Base-by-base conservation (phyloP, 2,329 filamentous ascomycete genomes). In the Ophiobolus disseminans region DNA sequence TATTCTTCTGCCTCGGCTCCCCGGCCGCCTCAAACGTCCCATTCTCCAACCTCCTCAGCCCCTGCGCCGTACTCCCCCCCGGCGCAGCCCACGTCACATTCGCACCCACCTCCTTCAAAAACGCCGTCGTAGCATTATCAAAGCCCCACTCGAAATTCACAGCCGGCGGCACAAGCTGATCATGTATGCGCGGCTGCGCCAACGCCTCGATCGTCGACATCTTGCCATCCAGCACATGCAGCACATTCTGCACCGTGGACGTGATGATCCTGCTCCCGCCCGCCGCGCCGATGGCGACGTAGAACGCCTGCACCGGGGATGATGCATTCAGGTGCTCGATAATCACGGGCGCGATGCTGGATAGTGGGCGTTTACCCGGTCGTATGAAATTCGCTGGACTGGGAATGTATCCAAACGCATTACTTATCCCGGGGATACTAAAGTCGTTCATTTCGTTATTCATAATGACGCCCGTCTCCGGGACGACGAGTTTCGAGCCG, bases 181-280 rank as follows among this genome's bases (percentile, higher is more conserved):
- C 90, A 65, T 96, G 91, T 17, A 95, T 75, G 7, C 91, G 78
- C 0, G 88, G 88, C 62, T 81, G 72, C 0, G 77, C 78, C 11
- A 95, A 77, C 0, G 90, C 88, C 40, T 87, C 76, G 0, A 75
- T 71, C 4, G 86, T 79, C 0, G 80, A 83, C 72, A 86, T 76
- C 11, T 78, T 77, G 53, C 84, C 80, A 62, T 93, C 87, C 2
- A 96, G 75, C 5, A 90, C 80, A 63, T 90, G 83, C 75, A 89
- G 87, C 4, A 91, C 75, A 30, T 86, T 86, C 67, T 91, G 89
- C 6, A 90, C 80, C 0, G 88, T 92, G 3, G 88, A 76, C 0
- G 90, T 93, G 67, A 92, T 90, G 75, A 96, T 96, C 21, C 89
- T 82, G 16, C 85, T 89, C 3, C 91, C 91, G 23, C 91, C 91